Evolutionary conservation across 1,284 basidiomycete species (phyloP).

Genomic region (Stygiomarasmius scandens): DNA sequence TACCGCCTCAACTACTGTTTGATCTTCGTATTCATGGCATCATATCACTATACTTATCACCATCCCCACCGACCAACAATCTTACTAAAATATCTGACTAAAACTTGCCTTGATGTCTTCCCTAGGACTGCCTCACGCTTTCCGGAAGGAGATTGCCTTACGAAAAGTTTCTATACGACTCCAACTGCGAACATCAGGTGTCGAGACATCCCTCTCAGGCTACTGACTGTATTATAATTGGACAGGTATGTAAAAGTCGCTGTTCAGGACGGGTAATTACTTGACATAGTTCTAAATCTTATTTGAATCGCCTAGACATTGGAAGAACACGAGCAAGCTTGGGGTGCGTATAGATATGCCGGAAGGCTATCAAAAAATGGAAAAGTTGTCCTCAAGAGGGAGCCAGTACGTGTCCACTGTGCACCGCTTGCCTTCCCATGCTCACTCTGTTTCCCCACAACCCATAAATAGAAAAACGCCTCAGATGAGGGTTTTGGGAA

Average conservation of each 20-base stretch:
- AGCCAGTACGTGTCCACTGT: slow-evolving; percentile 38
- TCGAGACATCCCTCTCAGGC: slow-evolving; percentile 23
- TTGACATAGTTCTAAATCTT: too few relatives aligned
- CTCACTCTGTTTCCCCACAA: slow-evolving; percentile 5
- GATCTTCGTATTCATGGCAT: background rate
- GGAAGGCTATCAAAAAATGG: slow-evolving; percentile 45
- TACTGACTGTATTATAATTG: slow-evolving; percentile 38
- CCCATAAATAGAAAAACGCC: slow-evolving; percentile 32
- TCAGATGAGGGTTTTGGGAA: slow-evolving; percentile 35
- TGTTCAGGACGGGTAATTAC: too few relatives aligned
- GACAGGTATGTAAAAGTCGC: slow-evolving; percentile 35
- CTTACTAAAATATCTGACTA: too few relatives aligned
- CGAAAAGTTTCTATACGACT: slow-evolving; percentile 24
- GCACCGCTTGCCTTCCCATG: background rate
- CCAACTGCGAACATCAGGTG: slow-evolving; percentile 3
- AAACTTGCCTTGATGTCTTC: background rate
- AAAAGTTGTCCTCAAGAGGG: slow-evolving; percentile 41
- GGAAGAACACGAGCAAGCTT: slow-evolving; percentile 47
- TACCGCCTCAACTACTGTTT: background rate
- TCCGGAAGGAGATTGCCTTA: slow-evolving; percentile 26
- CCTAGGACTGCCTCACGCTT: slow-evolving; percentile 11
- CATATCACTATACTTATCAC: background rate
- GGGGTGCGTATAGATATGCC: slow-evolving; percentile 47
- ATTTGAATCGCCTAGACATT: slow-evolving; percentile 36
- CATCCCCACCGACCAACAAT: background rate